Evolutionary conservation across 768 basidiomycete species (phyloP).

Genomic region (Cystofilobasidium capitatum): DNA sequence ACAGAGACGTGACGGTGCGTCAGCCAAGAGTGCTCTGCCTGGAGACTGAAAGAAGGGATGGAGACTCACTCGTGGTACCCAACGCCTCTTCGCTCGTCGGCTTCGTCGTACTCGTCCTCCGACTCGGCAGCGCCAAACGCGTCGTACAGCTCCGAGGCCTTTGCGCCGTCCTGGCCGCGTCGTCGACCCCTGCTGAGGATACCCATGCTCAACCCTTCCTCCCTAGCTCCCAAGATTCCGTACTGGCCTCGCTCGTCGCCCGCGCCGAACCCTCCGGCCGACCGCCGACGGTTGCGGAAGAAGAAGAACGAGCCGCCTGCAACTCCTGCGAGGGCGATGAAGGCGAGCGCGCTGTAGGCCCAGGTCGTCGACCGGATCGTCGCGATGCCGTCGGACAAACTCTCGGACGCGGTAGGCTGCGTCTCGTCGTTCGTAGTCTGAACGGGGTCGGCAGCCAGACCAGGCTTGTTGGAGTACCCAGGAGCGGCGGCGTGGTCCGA

Average conservation of each 20-base stretch:
- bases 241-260: conserved; percentile 30
- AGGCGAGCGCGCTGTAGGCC: conserved; percentile 79
- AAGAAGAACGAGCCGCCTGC: conserved; percentile 64
- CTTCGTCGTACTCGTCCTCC: conserved; percentile 59
- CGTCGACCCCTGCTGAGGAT: conserved; percentile 47
- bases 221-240: conserved; percentile 29
- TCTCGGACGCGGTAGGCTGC: conserved; percentile 32
- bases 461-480: conserved; percentile 69
- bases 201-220: conserved; percentile 68
- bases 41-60: not conserved
- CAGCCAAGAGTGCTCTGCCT: not conserved
- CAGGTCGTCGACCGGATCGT: conserved; percentile 63
- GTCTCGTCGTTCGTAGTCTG: conserved; percentile 31
- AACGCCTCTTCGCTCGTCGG: conserved; percentile 22
- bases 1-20: not conserved
- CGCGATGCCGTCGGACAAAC: conserved; percentile 36
- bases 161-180: conserved; percentile 50
- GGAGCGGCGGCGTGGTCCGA: conserved; percentile 69
- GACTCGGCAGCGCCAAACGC: conserved; percentile 78
- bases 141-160: conserved; percentile 87
- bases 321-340: conserved; percentile 60
- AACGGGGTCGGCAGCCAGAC: conserved; percentile 32
- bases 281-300: conserved; percentile 47
- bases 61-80: conserved; percentile 27
- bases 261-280: conserved; percentile 40